A percentile compares a stretch with the other conserved stretches of the same genome.
These are phyloP conservation scores for Dictyostelium intermedium DNA, from an alignment of 78 protist genomes.

Conservation along the genomic window DNA sequence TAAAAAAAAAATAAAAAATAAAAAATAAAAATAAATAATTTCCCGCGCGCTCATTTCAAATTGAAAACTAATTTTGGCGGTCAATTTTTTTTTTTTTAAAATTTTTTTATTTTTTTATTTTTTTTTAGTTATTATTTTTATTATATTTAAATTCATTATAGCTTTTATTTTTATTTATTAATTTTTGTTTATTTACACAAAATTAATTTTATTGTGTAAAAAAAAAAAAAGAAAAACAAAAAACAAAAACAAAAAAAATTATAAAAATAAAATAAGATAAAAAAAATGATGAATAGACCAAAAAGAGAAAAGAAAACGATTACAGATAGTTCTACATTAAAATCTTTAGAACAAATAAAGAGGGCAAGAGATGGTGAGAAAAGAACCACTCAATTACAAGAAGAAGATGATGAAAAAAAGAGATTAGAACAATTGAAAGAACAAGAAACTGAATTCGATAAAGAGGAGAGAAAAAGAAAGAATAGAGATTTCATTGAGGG, in stretches of 20 bases:
- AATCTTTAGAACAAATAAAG: slow-evolving; percentile 16
- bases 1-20: neutral
- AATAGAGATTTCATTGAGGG: slow-evolving; percentile 47
- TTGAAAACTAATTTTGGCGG: neutral
- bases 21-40: neutral
- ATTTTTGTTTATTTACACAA: neutral
- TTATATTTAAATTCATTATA: neutral
- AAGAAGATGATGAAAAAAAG: neutral
- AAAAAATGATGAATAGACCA: neutral
- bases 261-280: neutral
- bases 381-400: neutral
- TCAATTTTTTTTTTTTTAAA: neutral
- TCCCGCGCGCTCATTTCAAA: neutral
- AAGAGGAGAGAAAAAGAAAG: slow-evolving; percentile 53
- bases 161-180: neutral
- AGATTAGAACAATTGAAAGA: neutral
- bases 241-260: neutral
- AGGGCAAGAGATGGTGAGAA: slow-evolving; percentile 27
- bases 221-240: neutral
- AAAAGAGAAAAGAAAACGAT: slow-evolving; percentile 3
- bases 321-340: neutral
- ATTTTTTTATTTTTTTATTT: neutral
- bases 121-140: neutral
- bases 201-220: neutral
- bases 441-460: neutral